Evolutionary conservation across 495 filamentous ascomycete genomes (phyloP), one percentile per base, ranked within the genome.

Genomic region (Delitschia confertaspora): DNA sequence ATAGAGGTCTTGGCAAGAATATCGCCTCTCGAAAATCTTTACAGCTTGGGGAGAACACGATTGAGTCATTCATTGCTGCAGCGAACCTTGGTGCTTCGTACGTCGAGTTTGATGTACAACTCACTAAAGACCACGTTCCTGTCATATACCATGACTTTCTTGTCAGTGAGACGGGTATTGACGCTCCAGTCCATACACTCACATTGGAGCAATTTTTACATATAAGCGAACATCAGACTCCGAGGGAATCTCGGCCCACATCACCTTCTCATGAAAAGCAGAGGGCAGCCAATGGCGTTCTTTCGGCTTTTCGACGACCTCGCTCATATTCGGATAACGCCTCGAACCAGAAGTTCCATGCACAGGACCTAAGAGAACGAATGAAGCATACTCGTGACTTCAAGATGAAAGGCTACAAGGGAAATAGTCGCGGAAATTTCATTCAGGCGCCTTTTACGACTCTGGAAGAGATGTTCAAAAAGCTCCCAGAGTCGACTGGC

Each of bases 91-190:
- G 91, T 3, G 88, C 88, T 1, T 78, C 80, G 13, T 93, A 93
- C 58, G 87, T 95, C 41, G 88, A 95, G 62, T 86, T 69, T 56
- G 91, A 98, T 58, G 91, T 99, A 2, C 93, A 99, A 59, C 70
- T 99, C 34, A 99, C 93, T 13, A 99, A 99, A 57, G 93, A 99
- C 59, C 88, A 91, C 62, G 87, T 99, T 6, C 93, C 93, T 13
- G 88, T 99, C 55, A 94, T 99, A 54, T 99, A 99, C 61, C 93
- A 99, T 61, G 93, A 99, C 63, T 99, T 99, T 55, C 71, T 99
- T 11, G 91, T 99, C 61, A 94, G 87, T 59, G 93, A 99, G 65
- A 99, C 93, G 0, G 93, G 93, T 1, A 93, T 94, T 44, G 93
- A 99, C 62, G 93, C 89, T 0, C 93, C 93, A 0, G 88, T 99